Conservation (phyloP, 129 eudicot genomes). For the Pittosporum tobira region DNA sequence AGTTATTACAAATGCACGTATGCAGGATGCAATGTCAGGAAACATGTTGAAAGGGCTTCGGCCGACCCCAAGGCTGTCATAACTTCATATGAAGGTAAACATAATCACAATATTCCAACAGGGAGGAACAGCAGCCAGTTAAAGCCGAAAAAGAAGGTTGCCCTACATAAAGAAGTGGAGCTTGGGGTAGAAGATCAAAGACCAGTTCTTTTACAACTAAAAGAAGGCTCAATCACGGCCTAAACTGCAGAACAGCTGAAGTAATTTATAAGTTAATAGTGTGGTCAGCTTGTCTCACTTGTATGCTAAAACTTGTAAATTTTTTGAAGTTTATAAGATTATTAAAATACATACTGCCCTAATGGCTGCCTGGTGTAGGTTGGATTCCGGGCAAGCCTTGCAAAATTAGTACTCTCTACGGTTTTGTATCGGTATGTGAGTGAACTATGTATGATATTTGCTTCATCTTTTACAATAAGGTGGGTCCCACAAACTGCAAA, state of each 20-base stretch:
- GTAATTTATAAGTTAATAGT: not conserved
- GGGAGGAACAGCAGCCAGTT: slow-evolving; percentile 38
- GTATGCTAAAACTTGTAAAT: not conserved
- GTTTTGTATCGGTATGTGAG: not conserved
- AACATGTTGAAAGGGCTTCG: slow-evolving; percentile 89
- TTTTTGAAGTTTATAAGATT: not conserved
- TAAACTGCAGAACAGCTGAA: slow-evolving; percentile 17
- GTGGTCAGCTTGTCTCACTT: slow-evolving; percentile 5
- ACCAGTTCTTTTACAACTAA: slow-evolving; percentile 52
- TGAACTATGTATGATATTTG: not conserved
- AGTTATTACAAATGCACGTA: slow-evolving; percentile 90
- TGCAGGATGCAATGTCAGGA: slow-evolving; percentile 79
- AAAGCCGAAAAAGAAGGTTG: slow-evolving; percentile 28
- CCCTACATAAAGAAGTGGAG: slow-evolving; percentile 34
- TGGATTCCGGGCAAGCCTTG: no score
- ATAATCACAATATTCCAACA: slow-evolving; percentile 73
- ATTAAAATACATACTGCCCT: no score
- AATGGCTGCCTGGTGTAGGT: no score
- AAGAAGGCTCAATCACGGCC: slow-evolving; percentile 59
- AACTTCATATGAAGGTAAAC: slow-evolving; percentile 96
- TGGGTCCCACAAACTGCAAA: no score
- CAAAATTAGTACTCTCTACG: no score
- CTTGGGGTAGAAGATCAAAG: slow-evolving; percentile 45
- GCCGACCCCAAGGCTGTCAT: slow-evolving; percentile 78
- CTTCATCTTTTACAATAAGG: not conserved